These are phyloP conservation scores for Heliamphora pulchella DNA, from an alignment of 179 eudicot genomes.

Conservation along the genomic window DNA sequence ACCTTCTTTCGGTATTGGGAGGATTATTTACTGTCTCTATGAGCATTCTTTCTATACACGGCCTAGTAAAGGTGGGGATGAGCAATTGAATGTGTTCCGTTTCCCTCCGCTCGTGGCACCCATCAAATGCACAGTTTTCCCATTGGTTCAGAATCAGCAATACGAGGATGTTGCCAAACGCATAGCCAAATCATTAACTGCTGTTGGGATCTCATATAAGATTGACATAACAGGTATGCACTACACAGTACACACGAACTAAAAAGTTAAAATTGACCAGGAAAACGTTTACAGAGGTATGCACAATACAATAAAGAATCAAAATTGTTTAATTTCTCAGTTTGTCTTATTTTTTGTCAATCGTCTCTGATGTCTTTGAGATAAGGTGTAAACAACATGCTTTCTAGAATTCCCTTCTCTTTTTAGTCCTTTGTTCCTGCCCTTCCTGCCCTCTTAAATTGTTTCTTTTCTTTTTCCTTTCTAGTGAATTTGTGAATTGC, in stretches of 20 bases:
- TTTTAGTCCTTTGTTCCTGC: too few relatives aligned
- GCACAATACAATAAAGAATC: neutral
- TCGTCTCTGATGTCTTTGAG: neutral
- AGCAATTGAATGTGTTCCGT: constrained; percentile 72
- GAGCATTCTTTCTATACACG: constrained; percentile 89
- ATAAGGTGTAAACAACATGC: neutral
- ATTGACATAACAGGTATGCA: constrained; percentile 73
- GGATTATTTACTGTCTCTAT: constrained; percentile 83
- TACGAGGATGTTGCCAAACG: constrained; percentile 69
- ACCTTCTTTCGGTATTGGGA: constrained; percentile 93
- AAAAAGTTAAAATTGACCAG: neutral
- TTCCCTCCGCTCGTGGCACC: constrained; percentile 95
- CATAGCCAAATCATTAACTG: constrained; percentile 63
- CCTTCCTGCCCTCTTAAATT: too few relatives aligned
- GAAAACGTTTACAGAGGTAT: neutral
- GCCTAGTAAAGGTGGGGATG: constrained; percentile 80
- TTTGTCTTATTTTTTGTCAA: neutral
- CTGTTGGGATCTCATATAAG: constrained; percentile 70
- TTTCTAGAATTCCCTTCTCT: too few relatives aligned
- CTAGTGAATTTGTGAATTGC: too few relatives aligned
- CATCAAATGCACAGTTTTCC: constrained; percentile 85
- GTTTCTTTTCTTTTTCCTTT: too few relatives aligned
- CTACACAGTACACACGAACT: neutral
- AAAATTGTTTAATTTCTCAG: neutral
- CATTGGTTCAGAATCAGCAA: constrained; percentile 70